phyloP scores from a whole-genome alignment of 495 filamentous ascomycete species.

The Annulohypoxylon nitens region DNA sequence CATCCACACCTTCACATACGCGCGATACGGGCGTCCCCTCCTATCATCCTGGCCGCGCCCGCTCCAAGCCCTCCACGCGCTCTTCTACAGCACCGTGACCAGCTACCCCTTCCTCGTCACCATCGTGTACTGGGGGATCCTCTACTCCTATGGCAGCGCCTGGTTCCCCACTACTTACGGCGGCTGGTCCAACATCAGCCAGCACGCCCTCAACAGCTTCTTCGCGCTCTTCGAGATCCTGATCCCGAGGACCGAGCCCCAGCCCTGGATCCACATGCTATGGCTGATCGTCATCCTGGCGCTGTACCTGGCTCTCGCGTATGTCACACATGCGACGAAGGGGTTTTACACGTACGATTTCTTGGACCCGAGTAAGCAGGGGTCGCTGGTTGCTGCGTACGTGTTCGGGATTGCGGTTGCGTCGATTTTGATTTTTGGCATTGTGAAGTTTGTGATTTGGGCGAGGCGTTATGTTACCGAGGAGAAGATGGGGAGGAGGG shows the following conservation, averaged over 20 bases:
- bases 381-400: conserved; percentile 64
- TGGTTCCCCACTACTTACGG: conserved; percentile 66
- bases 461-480: conserved; percentile 66
- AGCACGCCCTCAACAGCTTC: conserved; percentile 78
- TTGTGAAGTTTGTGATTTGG: conserved; percentile 63
- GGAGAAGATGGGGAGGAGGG: conserved; percentile 60
- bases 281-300: conserved; percentile 73
- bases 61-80: conserved; percentile 73
- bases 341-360: conserved; percentile 83
- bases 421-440: conserved; percentile 72
- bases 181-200: conserved; percentile 79
- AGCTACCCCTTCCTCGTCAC: conserved; percentile 79
- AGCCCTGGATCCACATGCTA: conserved; percentile 69
- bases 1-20: conserved; percentile 76
- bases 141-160: conserved; percentile 59
- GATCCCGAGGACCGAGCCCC: conserved; percentile 70
- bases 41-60: conserved; percentile 71
- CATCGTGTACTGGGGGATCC: conserved; percentile 71
- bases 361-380: conserved; percentile 67
- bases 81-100: conserved; percentile 75
- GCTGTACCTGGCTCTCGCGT: conserved; percentile 79
- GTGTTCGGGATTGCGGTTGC: conserved; percentile 73
- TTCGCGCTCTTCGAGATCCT: conserved; percentile 81
- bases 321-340: conserved; percentile 75
- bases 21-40: conserved; percentile 64